Evolutionary conservation across 305 asterid species (phyloP).

Genomic region (Solanum aculeatissimum): DNA sequence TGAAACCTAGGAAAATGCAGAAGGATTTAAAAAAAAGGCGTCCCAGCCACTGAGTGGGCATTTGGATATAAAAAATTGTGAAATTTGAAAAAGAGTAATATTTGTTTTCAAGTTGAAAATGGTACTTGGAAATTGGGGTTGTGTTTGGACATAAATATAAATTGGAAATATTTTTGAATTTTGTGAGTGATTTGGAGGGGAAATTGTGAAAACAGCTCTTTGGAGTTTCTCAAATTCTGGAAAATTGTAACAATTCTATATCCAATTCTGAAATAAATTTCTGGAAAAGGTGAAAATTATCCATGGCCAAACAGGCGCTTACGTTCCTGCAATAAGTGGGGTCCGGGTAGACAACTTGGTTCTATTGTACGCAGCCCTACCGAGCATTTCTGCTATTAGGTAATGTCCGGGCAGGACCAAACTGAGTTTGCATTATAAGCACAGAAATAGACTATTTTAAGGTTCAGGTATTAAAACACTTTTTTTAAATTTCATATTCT

Average conservation of each 20-base stretch:
- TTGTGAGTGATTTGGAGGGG: too few species aligned
- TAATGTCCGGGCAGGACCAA: too few species aligned
- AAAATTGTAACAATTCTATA: too few species aligned
- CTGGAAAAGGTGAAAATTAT: too few species aligned
- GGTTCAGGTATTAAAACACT: background rate
- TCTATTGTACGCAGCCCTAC: background rate
- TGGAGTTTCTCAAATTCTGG: too few species aligned
- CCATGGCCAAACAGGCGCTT: too few species aligned
- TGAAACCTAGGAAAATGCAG: background rate
- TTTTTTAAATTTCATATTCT: background rate
- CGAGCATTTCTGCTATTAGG: too few species aligned
- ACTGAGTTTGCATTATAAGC: background rate
- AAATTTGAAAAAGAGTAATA: background rate
- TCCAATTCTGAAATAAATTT: too few species aligned
- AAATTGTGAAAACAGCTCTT: too few species aligned
- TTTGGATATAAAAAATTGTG: background rate
- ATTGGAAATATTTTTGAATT: too few species aligned
- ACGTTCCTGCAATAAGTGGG: background rate
- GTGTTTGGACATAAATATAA: background rate
- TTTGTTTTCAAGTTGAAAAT: background rate
- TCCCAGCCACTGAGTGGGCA: background rate
- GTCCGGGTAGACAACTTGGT: background rate
- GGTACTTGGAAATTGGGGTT: background rate
- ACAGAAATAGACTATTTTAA: background rate
- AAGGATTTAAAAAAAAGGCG: background rate